Evolutionary conservation across 2,329 filamentous ascomycete species (phyloP).

Genomic region (Alternaria incomplexa): DNA sequence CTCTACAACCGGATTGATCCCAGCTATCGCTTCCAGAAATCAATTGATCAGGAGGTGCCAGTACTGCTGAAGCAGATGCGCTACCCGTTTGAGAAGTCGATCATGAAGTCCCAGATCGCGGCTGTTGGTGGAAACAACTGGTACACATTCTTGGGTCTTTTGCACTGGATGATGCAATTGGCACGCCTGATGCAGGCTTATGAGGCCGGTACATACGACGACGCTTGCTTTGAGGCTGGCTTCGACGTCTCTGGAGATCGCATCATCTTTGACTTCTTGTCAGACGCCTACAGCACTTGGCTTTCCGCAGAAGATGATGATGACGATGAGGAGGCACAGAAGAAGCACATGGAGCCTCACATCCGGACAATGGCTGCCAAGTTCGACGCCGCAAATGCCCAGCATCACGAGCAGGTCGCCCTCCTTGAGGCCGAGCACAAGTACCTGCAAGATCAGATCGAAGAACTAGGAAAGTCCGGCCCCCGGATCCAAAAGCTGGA

Average conservation of each 20-base stretch:
- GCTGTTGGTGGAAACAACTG: constrained; percentile 97
- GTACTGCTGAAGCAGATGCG: constrained; percentile 89
- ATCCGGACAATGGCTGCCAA: constrained; percentile 85
- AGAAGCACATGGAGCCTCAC: constrained; percentile 76
- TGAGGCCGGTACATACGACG: constrained; percentile 78
- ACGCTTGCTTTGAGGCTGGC: constrained; percentile 85
- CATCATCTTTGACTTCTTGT: constrained; percentile 93
- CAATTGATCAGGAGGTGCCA: constrained; percentile 93
- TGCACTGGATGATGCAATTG: constrained; percentile 99
- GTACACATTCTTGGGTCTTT: constrained; percentile 88
- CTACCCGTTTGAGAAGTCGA: constrained; percentile 93
- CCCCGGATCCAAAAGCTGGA: constrained; percentile 85
- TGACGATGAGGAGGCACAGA: constrained; percentile 79
- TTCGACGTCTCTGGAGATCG: constrained; percentile 87
- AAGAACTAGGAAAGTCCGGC: constrained; percentile 84
- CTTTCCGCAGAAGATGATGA: constrained; percentile 76
- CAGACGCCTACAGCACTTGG: constrained; percentile 91
- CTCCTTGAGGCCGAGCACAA: constrained; percentile 87
- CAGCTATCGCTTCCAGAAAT: constrained; percentile 89
- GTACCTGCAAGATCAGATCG: constrained; percentile 81
- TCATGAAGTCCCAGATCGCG: constrained; percentile 93
- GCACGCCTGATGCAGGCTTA: constrained; percentile 93
- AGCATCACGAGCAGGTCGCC: constrained; percentile 82
- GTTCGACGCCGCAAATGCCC: constrained; percentile 84
- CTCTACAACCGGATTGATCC: constrained; percentile 96